Base-by-base conservation (phyloP, 768 basidiomycete genomes). In the Jaapia argillacea region DNA sequence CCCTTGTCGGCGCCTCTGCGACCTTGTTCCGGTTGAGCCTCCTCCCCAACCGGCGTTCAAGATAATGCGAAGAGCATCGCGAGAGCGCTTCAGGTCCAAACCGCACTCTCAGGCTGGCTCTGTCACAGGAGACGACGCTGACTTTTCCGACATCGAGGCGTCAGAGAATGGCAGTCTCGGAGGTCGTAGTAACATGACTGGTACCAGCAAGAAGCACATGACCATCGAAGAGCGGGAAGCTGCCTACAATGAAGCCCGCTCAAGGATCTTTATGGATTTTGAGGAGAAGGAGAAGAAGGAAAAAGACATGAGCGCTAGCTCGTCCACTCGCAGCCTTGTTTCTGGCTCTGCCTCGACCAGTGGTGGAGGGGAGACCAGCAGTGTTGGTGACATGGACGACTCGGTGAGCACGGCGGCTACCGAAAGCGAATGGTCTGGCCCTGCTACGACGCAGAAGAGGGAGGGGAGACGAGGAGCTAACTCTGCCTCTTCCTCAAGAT, bases 181-280 rank as follows among this genome's bases (percentile, higher is more conserved):
- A 42, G 79, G 77, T 16, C 72, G 79, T 40, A 82, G 81, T 58
- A 82, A 71, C 53, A 65, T 72, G 18, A 75, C 79, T 3, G 74
- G 72, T 27, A 47, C 49, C 39, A 67, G 74, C 48, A 86, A 81
- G 66, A 79, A 83, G 55, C 72, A 73, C 24, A 76, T 78, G 67
- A 89, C 89, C 2, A 79, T 91, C 20, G 83, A 85, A 54, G 81
- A 91, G 58, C 81, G 88, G 24, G 86, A 85, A 55, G 89, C 85
- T 0, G 89, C 86, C n/a, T 91, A 91, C 52, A 84, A 85, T 42
- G 80, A 86, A 60, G 88, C 88, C 23, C 77, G 89, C 37, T 81
- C 78, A 27, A 75, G 88, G 44, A 91, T 91, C 51, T 91, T 91
- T 64, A 82, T 85, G 76, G 81, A 65, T 50, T 86, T 88, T 51